Evolutionary conservation across 352 stramenopile species (phyloP), one percentile per base, ranked within the genome.

Genomic region (Globisporangium yorkense): DNA sequence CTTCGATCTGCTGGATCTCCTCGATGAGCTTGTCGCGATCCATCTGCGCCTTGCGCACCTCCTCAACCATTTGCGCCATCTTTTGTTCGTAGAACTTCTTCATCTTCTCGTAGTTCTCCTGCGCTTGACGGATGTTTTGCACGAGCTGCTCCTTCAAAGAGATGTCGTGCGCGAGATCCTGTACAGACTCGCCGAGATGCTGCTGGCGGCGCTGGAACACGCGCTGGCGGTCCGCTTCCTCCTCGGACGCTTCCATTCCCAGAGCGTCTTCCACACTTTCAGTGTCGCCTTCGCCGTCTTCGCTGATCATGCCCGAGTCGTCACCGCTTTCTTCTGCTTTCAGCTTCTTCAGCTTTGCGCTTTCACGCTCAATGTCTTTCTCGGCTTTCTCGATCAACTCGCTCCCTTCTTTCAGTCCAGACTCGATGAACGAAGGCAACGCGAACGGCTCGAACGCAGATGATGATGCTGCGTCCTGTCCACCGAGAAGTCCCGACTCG

Each of bases 131-230:
- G 54, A 95, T 82, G 45, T 87, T 90, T 33, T 89, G 75, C 9
- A 94, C 72, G 16, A 95, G 74, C 21, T 94, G 80, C 61, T 95
- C 84, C 51, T 95, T 95, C 20, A 94, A 57, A 8, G 86, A 91
- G 62, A 95, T 95, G 37, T 94, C 79, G 37, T 90, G 80, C 31
- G 80, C 73, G 21, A 95, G 59, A 48, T 92, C 84, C 52, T 92
- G 72, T 5, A 94, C 84, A 3, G 78, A 88, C 37, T 92, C 80
- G 15, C 86, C 84, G 24, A 95, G 63, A 43, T 92, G 79, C 10
- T 78, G 76, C 51, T 95, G 86, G 3, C 84, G 80, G 37, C 81
- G 74, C 62, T 94, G 71, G 57, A 95, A 95, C 27, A 92, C 82
- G n/a, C 80, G 82, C 56, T 92, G 80, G 56, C 78, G 77, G 59